phyloP scores from a whole-genome alignment of 2,329 filamentous ascomycete genomes.

The Arthroderma sp. region DNA sequence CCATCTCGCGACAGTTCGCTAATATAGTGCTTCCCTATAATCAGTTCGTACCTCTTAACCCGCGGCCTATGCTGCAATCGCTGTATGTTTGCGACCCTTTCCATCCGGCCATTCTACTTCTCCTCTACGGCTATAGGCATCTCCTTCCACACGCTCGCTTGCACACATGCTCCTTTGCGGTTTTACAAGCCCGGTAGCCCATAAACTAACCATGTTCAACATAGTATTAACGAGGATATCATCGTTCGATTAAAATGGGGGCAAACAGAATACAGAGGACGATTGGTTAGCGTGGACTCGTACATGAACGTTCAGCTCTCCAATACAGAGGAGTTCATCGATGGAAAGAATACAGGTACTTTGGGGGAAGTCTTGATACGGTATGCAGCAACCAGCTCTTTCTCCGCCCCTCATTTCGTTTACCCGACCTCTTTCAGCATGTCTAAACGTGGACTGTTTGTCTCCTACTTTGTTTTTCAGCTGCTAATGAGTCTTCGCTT shows the following conservation, averaged over 20 bases:
- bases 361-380: constrained; percentile 87
- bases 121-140: too few species aligned
- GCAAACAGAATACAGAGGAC: constrained; percentile 92
- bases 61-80: constrained; percentile 87
- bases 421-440: background rate
- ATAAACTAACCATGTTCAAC: background rate
- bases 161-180: too few species aligned
- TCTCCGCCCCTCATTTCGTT: background rate
- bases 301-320: constrained; percentile 98
- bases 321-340: constrained; percentile 82
- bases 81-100: constrained; percentile 46
- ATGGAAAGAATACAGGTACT: constrained; percentile 69
- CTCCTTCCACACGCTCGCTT: too few species aligned
- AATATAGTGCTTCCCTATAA: constrained; percentile 13
- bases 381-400: constrained; percentile 30
- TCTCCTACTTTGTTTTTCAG: background rate
- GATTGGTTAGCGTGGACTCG: constrained; percentile 81
- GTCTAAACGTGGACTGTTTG: too few species aligned
- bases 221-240: constrained; percentile 76
- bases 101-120: background rate
- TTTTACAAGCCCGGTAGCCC: too few species aligned
- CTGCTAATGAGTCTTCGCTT: constrained; percentile 1
- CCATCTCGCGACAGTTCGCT: background rate
- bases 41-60: constrained; percentile 86
- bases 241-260: constrained; percentile 95